phyloP scores from a whole-genome alignment of 306 rosid species.

The Dalbergia oliveri region DNA sequence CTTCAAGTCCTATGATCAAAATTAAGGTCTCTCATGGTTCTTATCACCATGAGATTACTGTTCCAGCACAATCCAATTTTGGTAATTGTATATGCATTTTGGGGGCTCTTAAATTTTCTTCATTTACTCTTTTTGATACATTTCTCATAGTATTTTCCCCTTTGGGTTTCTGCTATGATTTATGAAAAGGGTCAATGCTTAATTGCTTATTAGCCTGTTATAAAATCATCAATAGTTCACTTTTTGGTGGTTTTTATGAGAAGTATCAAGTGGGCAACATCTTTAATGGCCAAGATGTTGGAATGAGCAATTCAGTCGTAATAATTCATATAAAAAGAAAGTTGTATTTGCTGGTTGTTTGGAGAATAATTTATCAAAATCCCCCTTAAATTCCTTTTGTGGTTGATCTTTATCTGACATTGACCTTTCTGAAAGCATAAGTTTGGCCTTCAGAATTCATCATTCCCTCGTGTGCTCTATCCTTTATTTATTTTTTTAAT shows the following conservation, averaged over 20 bases:
- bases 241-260: slow-evolving; percentile 33
- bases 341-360: neutral
- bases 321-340: neutral
- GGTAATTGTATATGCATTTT: slow-evolving; percentile 54
- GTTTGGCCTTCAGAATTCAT: neutral
- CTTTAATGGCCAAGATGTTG: slow-evolving; percentile 22
- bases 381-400: neutral
- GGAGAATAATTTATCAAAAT: neutral
- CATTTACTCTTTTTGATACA: slow-evolving; percentile 20
- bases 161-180: neutral
- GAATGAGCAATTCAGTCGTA: neutral
- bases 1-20: slow-evolving; percentile 60
- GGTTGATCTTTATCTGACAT: slow-evolving; percentile 36
- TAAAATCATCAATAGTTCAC: slow-evolving; percentile 13
- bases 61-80: slow-evolving; percentile 67
- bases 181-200: slow-evolving; percentile 23
- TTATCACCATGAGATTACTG: slow-evolving; percentile 56
- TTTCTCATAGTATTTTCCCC: slow-evolving; percentile 13
- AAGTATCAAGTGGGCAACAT: slow-evolving; percentile 30
- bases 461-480: neutral
- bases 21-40: slow-evolving; percentile 77
- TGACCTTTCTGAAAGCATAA: slow-evolving; percentile 15
- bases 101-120: slow-evolving; percentile 8
- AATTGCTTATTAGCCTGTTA: neutral
- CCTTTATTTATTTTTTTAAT: neutral